These are phyloP conservation scores for Suillus alpinus DNA, from an alignment of 768 basidiomycete species.

Conservation along the genomic window DNA sequence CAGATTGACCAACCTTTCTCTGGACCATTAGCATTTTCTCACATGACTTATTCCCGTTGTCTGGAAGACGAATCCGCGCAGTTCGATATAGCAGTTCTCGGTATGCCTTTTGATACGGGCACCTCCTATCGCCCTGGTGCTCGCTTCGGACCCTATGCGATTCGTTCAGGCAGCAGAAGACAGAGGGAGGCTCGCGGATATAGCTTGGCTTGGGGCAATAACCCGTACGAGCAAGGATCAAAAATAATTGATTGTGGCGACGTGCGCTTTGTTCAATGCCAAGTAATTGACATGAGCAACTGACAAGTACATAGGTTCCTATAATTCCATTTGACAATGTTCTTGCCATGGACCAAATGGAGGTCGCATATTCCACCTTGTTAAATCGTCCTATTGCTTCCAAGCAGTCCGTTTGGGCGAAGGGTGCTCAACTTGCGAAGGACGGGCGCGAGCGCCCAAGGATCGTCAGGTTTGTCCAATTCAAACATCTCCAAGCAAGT, in stretches of 20 bases:
- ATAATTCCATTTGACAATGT: constrained; percentile 79
- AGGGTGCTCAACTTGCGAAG: constrained; percentile 38
- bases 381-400: constrained; percentile 52
- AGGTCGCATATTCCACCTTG: constrained; percentile 79
- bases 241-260: constrained; percentile 84
- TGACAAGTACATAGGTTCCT: constrained; percentile 52
- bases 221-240: constrained; percentile 57
- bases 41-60: constrained; percentile 71
- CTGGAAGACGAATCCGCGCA: constrained; percentile 50
- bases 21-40: constrained; percentile 82
- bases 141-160: constrained; percentile 84
- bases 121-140: constrained; percentile 62
- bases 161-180: constrained; percentile 74
- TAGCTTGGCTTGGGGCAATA: constrained; percentile 67
- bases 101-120: constrained; percentile 76
- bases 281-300: background rate
- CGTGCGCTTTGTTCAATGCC: constrained; percentile 33
- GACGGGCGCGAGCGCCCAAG: constrained; percentile 70
- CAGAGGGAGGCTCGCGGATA: constrained; percentile 61
- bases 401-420: constrained; percentile 17
- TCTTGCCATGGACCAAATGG: constrained; percentile 82
- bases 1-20: constrained; percentile 75
- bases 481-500: background rate
- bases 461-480: constrained; percentile 53
- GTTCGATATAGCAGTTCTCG: constrained; percentile 79